A percentile compares a stretch with the other conserved stretches of the same genome.
Evolutionary conservation across 1,139 yeast species (phyloP).

Genomic region (Suhomyces taliae): DNA sequence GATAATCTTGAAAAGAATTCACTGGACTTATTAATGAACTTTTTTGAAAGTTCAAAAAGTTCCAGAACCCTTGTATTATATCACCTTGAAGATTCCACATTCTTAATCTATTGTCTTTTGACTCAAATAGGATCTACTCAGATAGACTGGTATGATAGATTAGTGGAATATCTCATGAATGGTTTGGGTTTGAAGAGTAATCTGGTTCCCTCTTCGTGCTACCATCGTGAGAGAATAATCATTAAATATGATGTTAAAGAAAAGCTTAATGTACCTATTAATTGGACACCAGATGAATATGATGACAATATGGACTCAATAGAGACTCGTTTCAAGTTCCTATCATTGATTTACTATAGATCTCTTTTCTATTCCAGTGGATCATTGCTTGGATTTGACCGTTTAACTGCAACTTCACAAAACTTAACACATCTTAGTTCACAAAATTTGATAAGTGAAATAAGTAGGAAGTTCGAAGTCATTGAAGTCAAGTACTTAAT

Average conservation of each 20-base stretch:
- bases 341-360: constrained; percentile 23
- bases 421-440: constrained; percentile 10
- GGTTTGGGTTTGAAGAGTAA: constrained; percentile 24
- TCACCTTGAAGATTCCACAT: constrained; percentile 12
- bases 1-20: neutral
- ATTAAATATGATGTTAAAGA: constrained; percentile 21
- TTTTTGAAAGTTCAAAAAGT: constrained; percentile 10
- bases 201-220: constrained; percentile 29
- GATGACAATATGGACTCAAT: constrained; percentile 31
- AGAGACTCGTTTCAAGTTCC: constrained; percentile 26
- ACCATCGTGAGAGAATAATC: constrained; percentile 26
- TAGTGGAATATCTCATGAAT: constrained; percentile 29
- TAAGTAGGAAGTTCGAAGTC: constrained; percentile 11
- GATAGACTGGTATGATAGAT: constrained; percentile 34
- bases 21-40: constrained; percentile 4
- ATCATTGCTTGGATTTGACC: constrained; percentile 1
- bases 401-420: constrained; percentile 5
- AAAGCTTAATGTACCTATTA: constrained; percentile 2
- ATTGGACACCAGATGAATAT: constrained; percentile 5
- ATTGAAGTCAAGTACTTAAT: constrained; percentile 12
- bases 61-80: constrained; percentile 8
- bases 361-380: constrained; percentile 20
- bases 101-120: constrained; percentile 17
- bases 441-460: constrained; percentile 11
- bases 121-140: constrained; percentile 19